phyloP scores from a whole-genome alignment of 176 grass and related monocot genomes.

The Themeda triandra region DNA sequence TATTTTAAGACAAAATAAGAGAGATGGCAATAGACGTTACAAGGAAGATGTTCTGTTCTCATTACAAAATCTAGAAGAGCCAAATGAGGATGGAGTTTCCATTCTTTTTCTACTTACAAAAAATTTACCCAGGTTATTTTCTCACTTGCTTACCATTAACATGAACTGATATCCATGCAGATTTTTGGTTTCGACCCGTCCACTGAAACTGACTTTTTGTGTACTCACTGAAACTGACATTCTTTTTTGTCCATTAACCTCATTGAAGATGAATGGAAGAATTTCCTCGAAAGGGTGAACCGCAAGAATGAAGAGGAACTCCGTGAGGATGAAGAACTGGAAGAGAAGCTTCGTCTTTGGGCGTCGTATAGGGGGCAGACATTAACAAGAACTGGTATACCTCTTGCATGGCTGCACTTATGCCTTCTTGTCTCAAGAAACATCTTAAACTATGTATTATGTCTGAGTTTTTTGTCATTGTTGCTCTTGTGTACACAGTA shows the following conservation, averaged over 20 bases:
- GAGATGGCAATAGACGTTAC: too few species aligned
- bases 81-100: constrained; percentile 95
- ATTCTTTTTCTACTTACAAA: constrained; percentile 98
- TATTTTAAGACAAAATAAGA: too few species aligned
- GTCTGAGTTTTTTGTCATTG: neutral
- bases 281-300: constrained; percentile 71
- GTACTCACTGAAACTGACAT: constrained; percentile 23
- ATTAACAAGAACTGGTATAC: constrained; percentile 83
- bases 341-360: constrained; percentile 93
- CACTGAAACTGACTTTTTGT: constrained; percentile 11
- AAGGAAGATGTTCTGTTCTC: constrained; percentile 97
- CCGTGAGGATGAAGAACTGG: constrained; percentile 49
- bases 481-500: constrained; percentile 48
- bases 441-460: neutral
- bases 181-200: constrained; percentile 1
- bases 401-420: neutral
- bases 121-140: constrained; percentile 92
- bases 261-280: constrained; percentile 83
- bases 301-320: constrained; percentile 67
- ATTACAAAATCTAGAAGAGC: constrained; percentile 57
- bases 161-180: neutral
- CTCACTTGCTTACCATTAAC: neutral
- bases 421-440: neutral
- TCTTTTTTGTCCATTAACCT: neutral
- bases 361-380: constrained; percentile 96